Conservation (phyloP, 345 rosid species). For the Populus alba region DNA sequence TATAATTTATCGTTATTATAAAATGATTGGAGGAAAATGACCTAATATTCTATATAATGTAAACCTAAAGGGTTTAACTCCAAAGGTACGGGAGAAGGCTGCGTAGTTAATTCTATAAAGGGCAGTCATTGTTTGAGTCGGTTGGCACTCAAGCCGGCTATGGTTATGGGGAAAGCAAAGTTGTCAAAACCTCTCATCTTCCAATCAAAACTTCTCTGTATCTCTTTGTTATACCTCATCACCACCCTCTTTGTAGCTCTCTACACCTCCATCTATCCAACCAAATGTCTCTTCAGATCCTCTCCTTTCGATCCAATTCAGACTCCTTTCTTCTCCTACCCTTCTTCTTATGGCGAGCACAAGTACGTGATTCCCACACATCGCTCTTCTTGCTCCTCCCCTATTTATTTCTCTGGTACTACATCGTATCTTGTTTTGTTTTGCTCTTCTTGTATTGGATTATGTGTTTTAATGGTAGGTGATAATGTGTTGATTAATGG, state of each 20-base stretch:
- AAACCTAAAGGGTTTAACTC: too few relatives aligned
- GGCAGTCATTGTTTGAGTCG: too few relatives aligned
- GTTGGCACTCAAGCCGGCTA: too few relatives aligned
- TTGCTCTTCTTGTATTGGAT: not conserved
- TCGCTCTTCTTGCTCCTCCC: constrained; percentile 64
- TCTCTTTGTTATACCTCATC: constrained; percentile 69
- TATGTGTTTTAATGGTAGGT: not conserved
- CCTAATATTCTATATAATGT: too few relatives aligned
- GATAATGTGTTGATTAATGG: not conserved
- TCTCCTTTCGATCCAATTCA: constrained; percentile 76
- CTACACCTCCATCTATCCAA: constrained; percentile 42
- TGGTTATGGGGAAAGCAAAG: constrained; percentile 15
- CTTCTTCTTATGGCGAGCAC: constrained; percentile 76
- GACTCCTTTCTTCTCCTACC: constrained; percentile 65
- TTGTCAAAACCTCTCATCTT: constrained; percentile 41
- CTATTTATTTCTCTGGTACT: constrained; percentile 65
- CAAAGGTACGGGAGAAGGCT: too few relatives aligned
- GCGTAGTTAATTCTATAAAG: too few relatives aligned
- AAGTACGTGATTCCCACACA: constrained; percentile 75
- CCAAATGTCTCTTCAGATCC: constrained; percentile 62
- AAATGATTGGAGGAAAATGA: too few relatives aligned
- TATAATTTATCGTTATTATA: too few relatives aligned
- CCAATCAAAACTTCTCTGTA: constrained; percentile 78
- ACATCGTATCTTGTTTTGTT: not conserved
- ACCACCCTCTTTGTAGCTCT: constrained; percentile 53